Percentiles rank a stretch among this genome's conserved stretches.
Conservation (phyloP, 2,329 filamentous ascomycete genomes). For the Fusarium proliferatum region DNA sequence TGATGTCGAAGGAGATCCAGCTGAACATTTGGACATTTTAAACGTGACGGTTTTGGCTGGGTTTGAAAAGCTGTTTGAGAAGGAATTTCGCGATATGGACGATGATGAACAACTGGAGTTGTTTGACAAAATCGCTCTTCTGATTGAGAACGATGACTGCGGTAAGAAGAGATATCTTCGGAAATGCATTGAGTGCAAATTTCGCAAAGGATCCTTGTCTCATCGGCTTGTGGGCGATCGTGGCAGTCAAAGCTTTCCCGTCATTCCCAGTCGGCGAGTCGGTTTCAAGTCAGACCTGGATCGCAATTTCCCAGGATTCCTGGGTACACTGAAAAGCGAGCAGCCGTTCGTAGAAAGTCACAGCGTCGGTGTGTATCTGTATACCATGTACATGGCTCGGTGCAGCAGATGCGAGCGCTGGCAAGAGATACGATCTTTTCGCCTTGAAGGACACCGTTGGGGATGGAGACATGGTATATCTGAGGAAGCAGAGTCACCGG, state of each 20-base stretch:
- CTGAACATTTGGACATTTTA: not conserved
- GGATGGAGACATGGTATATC: not conserved
- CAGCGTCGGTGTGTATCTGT: not conserved
- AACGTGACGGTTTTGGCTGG: not conserved
- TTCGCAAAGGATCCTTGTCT: not conserved
- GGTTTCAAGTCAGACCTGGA: not conserved
- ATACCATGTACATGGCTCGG: conserved; percentile 25
- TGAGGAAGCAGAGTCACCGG: not conserved
- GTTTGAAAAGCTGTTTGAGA: not conserved
- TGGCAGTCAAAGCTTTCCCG: not conserved
- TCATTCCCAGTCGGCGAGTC: not conserved
- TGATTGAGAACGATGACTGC: not conserved
- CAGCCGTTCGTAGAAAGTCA: not conserved
- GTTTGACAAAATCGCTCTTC: not conserved
- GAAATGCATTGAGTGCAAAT: conserved; percentile 27
- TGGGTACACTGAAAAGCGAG: not conserved
- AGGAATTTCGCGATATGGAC: not conserved
- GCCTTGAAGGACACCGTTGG: not conserved
- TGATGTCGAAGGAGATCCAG: not conserved
- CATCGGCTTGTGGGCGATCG: not conserved
- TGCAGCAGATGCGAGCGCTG: conserved; percentile 28
- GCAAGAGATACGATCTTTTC: conserved; percentile 30
- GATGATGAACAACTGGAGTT: not conserved
- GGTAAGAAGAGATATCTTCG: conserved; percentile 13
- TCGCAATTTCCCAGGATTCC: conserved; percentile 27